Evolutionary conservation across 2,329 filamentous ascomycete genomes (phyloP).

Genomic region (Hymenoscyphus fraxineus): DNA sequence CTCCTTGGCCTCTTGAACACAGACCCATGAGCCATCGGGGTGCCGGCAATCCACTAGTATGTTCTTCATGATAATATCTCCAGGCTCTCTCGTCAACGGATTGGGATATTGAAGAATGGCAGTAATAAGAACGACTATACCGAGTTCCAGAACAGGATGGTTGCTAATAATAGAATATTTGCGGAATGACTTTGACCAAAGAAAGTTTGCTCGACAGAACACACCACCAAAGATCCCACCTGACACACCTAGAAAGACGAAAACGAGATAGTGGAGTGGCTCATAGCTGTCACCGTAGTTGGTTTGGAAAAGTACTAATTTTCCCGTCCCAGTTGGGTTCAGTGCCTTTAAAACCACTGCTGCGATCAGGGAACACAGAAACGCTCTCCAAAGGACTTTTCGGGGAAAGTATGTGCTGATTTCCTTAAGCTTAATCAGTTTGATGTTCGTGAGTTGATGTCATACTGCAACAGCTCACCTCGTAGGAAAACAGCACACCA

Average conservation of each 20-base stretch:
- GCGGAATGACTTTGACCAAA: conserved; percentile 54
- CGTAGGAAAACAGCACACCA: conserved; percentile 57
- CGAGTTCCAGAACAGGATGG: conserved; percentile 53
- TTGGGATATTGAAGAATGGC: conserved; percentile 54
- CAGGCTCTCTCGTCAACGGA: conserved; percentile 50
- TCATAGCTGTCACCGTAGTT: conserved; percentile 54
- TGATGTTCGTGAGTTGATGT: not conserved
- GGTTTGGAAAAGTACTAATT: conserved; percentile 58
- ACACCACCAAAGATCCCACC: conserved; percentile 57
- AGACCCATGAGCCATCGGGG: conserved; percentile 44
- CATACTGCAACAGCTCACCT: conserved; percentile 30
- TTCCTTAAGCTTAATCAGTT: conserved; percentile 38
- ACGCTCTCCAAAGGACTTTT: conserved; percentile 56
- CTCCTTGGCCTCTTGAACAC: conserved; percentile 43
- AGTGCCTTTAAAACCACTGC: conserved; percentile 53
- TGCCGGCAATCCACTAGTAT: conserved; percentile 52
- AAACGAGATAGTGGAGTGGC: conserved; percentile 53
- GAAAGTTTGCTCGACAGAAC: conserved; percentile 55
- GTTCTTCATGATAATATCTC: conserved; percentile 53
- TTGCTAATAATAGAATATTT: conserved; percentile 49
- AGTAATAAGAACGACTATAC: conserved; percentile 50
- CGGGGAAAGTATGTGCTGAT: conserved; percentile 58
- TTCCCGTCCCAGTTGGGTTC: conserved; percentile 58
- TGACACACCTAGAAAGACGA: conserved; percentile 51
- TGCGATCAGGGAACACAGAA: conserved; percentile 54